Evolutionary conservation across 805 yeast species (phyloP).

Genomic region (Suhomyces vadensis): DNA sequence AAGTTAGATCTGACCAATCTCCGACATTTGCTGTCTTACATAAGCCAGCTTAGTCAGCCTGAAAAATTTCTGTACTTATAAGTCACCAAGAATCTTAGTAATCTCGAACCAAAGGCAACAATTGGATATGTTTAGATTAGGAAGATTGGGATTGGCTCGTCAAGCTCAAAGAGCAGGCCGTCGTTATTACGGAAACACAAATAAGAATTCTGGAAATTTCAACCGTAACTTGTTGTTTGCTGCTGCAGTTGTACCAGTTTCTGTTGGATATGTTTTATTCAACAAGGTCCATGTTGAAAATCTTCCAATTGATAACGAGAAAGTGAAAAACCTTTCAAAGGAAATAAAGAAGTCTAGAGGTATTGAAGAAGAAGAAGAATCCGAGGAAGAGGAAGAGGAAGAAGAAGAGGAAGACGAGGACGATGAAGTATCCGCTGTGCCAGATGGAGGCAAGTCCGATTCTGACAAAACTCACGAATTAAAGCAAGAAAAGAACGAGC

Average conservation of each 20-base stretch:
- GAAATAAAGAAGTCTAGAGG: conserved; percentile 5
- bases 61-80: conserved; percentile 5
- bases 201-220: conserved; percentile 8
- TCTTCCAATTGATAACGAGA: conserved; percentile 5
- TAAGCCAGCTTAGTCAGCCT: conserved; percentile 6
- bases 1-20: not conserved
- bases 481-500: not conserved
- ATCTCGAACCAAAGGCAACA: not conserved
- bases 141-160: conserved; percentile 16
- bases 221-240: conserved; percentile 13
- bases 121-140: conserved; percentile 21
- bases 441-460: not conserved
- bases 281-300: conserved; percentile 8
- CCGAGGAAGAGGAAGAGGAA: conserved; percentile 10
- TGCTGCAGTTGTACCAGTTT: conserved; percentile 16
- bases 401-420: conserved; percentile 1
- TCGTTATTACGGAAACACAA: conserved; percentile 10
- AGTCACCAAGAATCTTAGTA: not conserved
- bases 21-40: conserved; percentile 1
- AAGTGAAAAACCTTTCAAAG: conserved; percentile 6
- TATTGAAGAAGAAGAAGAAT: conserved; percentile 12
- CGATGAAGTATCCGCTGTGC: conserved; percentile 7
- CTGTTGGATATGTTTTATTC: conserved; percentile 11
- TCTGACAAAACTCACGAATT: not conserved
- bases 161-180: conserved; percentile 13